A percentile compares a stretch with the other conserved stretches of the same genome.
Conservation (phyloP, 495 filamentous ascomycete genomes). For the Halenospora varia region DNA sequence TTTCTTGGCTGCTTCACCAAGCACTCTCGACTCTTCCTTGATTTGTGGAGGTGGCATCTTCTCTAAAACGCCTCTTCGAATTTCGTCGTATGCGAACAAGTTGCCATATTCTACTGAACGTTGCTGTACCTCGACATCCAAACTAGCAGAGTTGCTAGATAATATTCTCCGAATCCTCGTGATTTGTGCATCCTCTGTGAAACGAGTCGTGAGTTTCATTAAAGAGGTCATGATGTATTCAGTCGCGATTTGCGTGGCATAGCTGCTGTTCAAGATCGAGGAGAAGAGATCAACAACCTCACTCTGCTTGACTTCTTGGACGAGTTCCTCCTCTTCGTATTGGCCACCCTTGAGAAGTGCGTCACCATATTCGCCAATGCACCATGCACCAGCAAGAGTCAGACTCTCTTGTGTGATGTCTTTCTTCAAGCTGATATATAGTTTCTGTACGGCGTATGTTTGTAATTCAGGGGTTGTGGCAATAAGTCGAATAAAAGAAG, state of each 20-base stretch:
- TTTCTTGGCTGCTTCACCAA: conserved; percentile 85
- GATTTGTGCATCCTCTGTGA: conserved; percentile 76
- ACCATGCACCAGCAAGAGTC: conserved; percentile 93
- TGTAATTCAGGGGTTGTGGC: conserved; percentile 93
- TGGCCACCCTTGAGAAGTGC: conserved; percentile 80
- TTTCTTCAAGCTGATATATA: conserved; percentile 84
- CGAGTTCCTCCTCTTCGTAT: conserved; percentile 93
- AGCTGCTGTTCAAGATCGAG: conserved; percentile 89
- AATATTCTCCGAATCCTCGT: conserved; percentile 80
- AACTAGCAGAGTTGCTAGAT: conserved; percentile 66
- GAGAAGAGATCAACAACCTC: conserved; percentile 89
- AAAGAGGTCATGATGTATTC: conserved; percentile 95
- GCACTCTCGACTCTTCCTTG: conserved; percentile 83
- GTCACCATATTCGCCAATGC: conserved; percentile 96
- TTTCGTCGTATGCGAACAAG: conserved; percentile 82
- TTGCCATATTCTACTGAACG: conserved; percentile 93
- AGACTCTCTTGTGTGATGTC: conserved; percentile 97
- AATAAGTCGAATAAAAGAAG: conserved; percentile 92
- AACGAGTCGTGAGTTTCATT: conserved; percentile 90
- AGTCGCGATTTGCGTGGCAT: conserved; percentile 79
- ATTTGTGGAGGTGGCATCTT: conserved; percentile 98
- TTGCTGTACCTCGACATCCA: conserved; percentile 95
- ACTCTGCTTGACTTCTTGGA: conserved; percentile 82
- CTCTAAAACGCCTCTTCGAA: conserved; percentile 86
- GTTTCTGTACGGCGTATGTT: conserved; percentile 92